Evolutionary conservation across 2,329 filamentous ascomycete species (phyloP), one percentile per base, ranked within the genome.

Genomic region (Chaetomium strumarium): DNA sequence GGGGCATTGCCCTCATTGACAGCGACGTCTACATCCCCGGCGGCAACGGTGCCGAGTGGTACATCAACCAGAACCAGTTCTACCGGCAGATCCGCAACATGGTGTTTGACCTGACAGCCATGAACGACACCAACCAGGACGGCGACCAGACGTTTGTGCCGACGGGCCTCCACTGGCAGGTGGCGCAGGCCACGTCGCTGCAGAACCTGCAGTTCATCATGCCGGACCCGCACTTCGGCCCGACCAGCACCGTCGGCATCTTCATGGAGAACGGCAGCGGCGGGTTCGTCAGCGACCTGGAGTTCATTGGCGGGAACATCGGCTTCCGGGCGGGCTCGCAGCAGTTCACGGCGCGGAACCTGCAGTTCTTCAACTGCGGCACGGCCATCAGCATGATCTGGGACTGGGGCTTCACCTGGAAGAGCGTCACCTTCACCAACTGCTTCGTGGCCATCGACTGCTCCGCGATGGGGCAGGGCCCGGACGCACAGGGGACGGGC

Each of bases 151-250:
- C 3, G 38, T 13, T 5, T 5, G 16, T 40, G 3, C 38, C 38
- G 57, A 81, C 86, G 17, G 85, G 86, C 65, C 87, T 91, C 58
- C 38, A 40, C 16, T 87, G 83, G 83, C 83, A 85, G 41, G 81
- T 83, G 1, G 77, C 80, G 0, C 84, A 87, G 64, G 83, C 78
- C 1, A 78, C 78, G 1, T 73, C 73, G n/a, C 66, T 84, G 40
- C 74, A 79, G 55, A 83, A 83, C 58, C 70, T 81, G 16, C 4
- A 31, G 0, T 79, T 84, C 62, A 69, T 70, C 53, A 74, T 81
- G 67, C 73, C 74, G n/a, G 1, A 34, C 11, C 7, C 12, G 34
- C 13, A 36, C 34, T 5, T 8, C 7, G 7, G 5, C 7, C 7
- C 34, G 36, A 33, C 10, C 5, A 16, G 5, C 2, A 12, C 2